phyloP scores from a whole-genome alignment of 164 flowering plant species.

The Chloranthus sessilifolius region DNA sequence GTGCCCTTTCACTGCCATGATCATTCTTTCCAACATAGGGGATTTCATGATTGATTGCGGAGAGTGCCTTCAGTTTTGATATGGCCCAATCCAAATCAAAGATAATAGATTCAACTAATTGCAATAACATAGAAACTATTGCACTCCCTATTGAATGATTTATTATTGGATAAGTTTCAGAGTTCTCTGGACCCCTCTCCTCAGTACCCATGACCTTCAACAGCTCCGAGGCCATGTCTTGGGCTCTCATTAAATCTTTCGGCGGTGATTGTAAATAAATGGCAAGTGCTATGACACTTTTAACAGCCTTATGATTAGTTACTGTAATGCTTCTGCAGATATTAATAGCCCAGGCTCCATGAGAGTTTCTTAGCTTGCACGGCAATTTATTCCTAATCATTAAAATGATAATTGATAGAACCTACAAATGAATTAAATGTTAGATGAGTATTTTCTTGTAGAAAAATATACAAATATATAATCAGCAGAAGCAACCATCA shows the following conservation, averaged over 20 bases:
- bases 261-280: constrained; percentile 42
- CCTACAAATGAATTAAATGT: no score
- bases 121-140: constrained; percentile 43
- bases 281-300: constrained; percentile 42
- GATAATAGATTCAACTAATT: constrained; percentile 40
- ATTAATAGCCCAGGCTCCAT: constrained; percentile 51
- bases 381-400: constrained; percentile 47
- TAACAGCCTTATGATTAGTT: constrained; percentile 42
- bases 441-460: no score
- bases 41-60: constrained; percentile 22
- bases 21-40: constrained; percentile 14
- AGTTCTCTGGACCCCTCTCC: constrained; percentile 28
- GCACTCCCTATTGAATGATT: constrained; percentile 44
- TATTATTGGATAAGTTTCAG: constrained; percentile 51
- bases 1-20: constrained; percentile 21
- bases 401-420: constrained; percentile 52
- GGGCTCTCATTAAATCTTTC: constrained; percentile 46
- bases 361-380: constrained; percentile 29
- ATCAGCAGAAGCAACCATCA: not conserved
- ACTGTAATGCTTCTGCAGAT: constrained; percentile 42
- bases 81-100: constrained; percentile 59
- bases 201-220: constrained; percentile 47
- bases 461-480: not conserved
- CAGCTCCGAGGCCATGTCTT: constrained; percentile 53
- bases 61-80: constrained; percentile 38